Percentiles rank a stretch among this genome's conserved stretches.
phyloP scores from a whole-genome alignment of 2,329 filamentous ascomycete genomes.

The Aspergillus japonicus region DNA sequence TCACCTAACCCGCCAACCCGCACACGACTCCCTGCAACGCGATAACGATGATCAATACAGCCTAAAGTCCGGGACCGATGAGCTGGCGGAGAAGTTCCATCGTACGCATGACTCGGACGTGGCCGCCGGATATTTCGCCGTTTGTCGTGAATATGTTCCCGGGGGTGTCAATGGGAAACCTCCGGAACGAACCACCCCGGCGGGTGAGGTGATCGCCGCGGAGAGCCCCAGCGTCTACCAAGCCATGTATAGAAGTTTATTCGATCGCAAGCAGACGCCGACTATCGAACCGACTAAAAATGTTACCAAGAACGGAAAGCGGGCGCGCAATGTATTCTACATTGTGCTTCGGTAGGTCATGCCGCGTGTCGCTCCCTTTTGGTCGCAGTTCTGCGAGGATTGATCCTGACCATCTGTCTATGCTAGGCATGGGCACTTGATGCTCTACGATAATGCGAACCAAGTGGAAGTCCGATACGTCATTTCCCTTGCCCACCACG shows the following conservation, averaged over 20 bases:
- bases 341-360: constrained; percentile 73
- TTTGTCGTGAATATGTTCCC: constrained; percentile 87
- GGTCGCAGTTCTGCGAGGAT: neutral
- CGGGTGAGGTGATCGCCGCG: constrained; percentile 72
- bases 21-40: constrained; percentile 42
- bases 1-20: constrained; percentile 39
- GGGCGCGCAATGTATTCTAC: constrained; percentile 85
- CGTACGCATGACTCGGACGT: constrained; percentile 68
- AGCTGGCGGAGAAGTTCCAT: constrained; percentile 61
- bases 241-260: constrained; percentile 95
- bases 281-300: constrained; percentile 54
- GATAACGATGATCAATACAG: constrained; percentile 64
- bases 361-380: constrained; percentile 2
- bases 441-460: constrained; percentile 95
- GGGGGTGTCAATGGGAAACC: constrained; percentile 91
- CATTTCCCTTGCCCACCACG: constrained; percentile 83
- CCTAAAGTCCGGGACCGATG: constrained; percentile 61
- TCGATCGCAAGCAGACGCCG: constrained; percentile 70
- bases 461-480: constrained; percentile 96
- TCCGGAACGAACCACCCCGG: constrained; percentile 78
- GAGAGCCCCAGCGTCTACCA: constrained; percentile 95
- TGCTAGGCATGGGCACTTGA: constrained; percentile 81
- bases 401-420: constrained; percentile 17
- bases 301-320: constrained; percentile 52
- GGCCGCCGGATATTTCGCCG: constrained; percentile 90